A percentile compares a stretch with the other conserved stretches of the same genome.
These are phyloP conservation scores for Logfia minima DNA, from an alignment of 129 eudicot species.

Conservation along the genomic window DNA sequence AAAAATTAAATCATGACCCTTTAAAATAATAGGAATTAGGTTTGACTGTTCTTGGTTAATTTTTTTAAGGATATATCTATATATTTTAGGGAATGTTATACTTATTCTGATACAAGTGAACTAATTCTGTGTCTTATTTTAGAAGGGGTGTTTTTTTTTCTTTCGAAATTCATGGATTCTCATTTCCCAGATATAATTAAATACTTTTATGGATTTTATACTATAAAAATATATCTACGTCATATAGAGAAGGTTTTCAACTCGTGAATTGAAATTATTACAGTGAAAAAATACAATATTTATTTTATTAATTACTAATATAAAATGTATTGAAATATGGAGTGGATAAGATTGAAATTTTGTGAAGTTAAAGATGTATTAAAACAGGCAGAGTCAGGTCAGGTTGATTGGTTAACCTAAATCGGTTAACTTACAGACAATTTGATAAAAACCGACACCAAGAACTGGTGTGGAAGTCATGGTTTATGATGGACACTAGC, in stretches of 20 bases:
- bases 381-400: background rate
- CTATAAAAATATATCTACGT: too few species aligned
- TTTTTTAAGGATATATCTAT: background rate
- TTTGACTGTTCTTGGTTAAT: background rate
- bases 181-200: background rate
- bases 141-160: background rate
- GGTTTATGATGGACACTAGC: slow-evolving; percentile 30
- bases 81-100: too few species aligned
- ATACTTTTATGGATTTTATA: background rate
- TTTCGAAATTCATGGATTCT: background rate
- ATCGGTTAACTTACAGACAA: background rate
- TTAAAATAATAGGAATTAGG: background rate
- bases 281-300: too few species aligned
- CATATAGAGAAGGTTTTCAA: too few species aligned
- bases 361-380: background rate
- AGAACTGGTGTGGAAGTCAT: slow-evolving; percentile 17
- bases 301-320: too few species aligned
- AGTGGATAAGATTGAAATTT: too few species aligned
- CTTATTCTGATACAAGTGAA: background rate
- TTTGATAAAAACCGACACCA: background rate
- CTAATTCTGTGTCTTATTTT: background rate
- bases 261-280: too few species aligned
- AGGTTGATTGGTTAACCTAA: background rate
- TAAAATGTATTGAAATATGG: too few species aligned
- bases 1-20: background rate